Conservation (phyloP, 176 grass and related monocot species). For the Tillandsia leiboldiana region DNA sequence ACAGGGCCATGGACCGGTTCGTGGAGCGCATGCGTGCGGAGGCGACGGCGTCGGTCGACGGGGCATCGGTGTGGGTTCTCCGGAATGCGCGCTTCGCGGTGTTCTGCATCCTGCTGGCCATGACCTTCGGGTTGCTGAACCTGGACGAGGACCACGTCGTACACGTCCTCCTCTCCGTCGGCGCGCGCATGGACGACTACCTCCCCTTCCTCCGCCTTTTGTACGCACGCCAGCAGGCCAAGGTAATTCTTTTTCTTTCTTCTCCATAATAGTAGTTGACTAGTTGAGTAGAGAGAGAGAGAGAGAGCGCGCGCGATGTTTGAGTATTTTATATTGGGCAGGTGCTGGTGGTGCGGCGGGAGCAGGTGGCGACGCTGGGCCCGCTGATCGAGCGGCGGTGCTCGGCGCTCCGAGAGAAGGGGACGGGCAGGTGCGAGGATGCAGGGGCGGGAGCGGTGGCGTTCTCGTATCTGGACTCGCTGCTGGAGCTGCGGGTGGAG, state of each 20-base stretch:
- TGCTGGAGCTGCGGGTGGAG: constrained; percentile 58
- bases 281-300: too few relatives aligned
- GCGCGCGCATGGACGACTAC: constrained; percentile 82
- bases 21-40: constrained; percentile 55
- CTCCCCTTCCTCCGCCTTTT: constrained; percentile 79
- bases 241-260: too few relatives aligned
- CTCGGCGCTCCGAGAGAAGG: constrained; percentile 33
- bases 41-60: constrained; percentile 31
- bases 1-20: constrained; percentile 79
- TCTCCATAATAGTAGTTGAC: too few relatives aligned
- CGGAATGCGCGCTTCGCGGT: constrained; percentile 92
- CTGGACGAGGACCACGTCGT: constrained; percentile 58
- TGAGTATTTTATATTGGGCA: too few relatives aligned
- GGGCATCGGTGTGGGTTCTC: constrained; percentile 61
- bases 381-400: constrained; percentile 67
- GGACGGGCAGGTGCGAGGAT: background rate
- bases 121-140: constrained; percentile 81
- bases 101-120: constrained; percentile 76
- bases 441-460: constrained; percentile 36
- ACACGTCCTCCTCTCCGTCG: constrained; percentile 41
- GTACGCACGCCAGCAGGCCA: constrained; percentile 38
- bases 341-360: constrained; percentile 47
- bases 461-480: constrained; percentile 88
- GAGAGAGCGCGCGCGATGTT: too few relatives aligned
- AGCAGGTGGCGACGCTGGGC: constrained; percentile 56